Conservation (phyloP, 306 rosid species). For the Bauhinia variegata region DNA sequence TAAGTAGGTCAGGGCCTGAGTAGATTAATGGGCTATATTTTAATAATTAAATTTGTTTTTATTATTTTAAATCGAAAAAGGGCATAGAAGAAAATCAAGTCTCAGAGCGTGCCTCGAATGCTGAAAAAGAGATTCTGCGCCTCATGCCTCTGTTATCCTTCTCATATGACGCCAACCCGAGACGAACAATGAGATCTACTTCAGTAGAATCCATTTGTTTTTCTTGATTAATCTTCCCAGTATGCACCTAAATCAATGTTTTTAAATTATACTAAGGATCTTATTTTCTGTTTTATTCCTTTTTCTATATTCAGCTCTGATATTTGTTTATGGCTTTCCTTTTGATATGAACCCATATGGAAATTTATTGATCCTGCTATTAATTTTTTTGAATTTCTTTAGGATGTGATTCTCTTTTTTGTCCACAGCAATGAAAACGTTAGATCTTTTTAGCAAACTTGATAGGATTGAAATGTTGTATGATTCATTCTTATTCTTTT, state of each 20-base stretch:
- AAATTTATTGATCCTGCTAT: slow-evolving; percentile 25
- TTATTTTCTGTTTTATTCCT: background rate
- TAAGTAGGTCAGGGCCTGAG: no score
- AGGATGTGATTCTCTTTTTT: background rate
- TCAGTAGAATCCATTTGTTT: slow-evolving; percentile 26
- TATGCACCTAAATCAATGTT: slow-evolving; percentile 20
- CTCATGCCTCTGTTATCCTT: slow-evolving; percentile 17
- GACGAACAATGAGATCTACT: slow-evolving; percentile 46
- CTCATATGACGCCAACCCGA: background rate
- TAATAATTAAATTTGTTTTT: no score
- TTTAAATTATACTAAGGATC: background rate
- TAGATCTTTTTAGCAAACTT: slow-evolving; percentile 40
- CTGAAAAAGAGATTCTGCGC: slow-evolving; percentile 35
- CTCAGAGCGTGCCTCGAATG: slow-evolving; percentile 17
- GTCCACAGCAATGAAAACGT: background rate
- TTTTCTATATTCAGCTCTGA: no score
- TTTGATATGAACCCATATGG: slow-evolving; percentile 22
- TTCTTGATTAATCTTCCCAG: slow-evolving; percentile 28
- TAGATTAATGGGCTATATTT: no score
- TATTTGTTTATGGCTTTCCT: background rate
- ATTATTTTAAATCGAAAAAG: background rate
- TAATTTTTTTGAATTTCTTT: background rate
- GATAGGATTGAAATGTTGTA: slow-evolving; percentile 26
- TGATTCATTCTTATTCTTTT: slow-evolving; percentile 2
- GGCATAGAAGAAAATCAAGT: background rate